Evolutionary conservation across 225 moss, liverwort and hornwort species (phyloP), one percentile per base, ranked within the genome.

Genomic region (Climacium dendroides): DNA sequence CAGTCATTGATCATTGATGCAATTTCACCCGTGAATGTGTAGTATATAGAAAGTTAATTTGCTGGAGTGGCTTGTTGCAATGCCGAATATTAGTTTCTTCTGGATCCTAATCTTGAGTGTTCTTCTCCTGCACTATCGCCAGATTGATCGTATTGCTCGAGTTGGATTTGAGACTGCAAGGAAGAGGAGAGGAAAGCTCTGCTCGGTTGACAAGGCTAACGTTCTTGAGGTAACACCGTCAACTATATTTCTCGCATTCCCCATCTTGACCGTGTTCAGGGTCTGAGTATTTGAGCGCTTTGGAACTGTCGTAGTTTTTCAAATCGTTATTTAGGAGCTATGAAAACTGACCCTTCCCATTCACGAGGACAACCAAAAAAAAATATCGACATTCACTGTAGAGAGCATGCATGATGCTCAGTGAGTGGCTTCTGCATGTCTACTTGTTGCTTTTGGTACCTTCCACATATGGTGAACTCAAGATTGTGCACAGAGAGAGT

Each of bases 181-280:
- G 81, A 99, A 96, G 85, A 92, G 97, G 86, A 95, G 75, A 82
- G 95, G 95, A 85, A 93, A 87, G 74, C 95, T 99, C 57, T 97
- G 98, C 92, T 99, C 98, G n/a, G 95, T 97, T 85, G 98, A 99
- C 88, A 99, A 99, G 88, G 98, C 98, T 69, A 99, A 97, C 78
- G 98, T 99, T 45, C 93, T 99, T 83, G 90, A 95, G 96, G 98
- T 98, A 93, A n/a, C 89, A 52, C 43, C 34, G 70, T 78, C 48
- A 71, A 81, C 78, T 60, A 76, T 54, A 52, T 85, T 69, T 55
- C 12, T 73, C 43, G 25, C 66, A 54, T 55, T 62, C 48, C 47
- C 64, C 32, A 63, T 81, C 58, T 88, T 39, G 83, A 58, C 30
- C 43, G 57, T 76, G 41, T 66, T 37, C 22, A 86, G 55, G 39